A percentile compares a stretch with the other conserved stretches of the same genome.
Evolutionary conservation across 192 early-diverging fungal genomes (phyloP).

Genomic region (Mortierella hygrophila): DNA sequence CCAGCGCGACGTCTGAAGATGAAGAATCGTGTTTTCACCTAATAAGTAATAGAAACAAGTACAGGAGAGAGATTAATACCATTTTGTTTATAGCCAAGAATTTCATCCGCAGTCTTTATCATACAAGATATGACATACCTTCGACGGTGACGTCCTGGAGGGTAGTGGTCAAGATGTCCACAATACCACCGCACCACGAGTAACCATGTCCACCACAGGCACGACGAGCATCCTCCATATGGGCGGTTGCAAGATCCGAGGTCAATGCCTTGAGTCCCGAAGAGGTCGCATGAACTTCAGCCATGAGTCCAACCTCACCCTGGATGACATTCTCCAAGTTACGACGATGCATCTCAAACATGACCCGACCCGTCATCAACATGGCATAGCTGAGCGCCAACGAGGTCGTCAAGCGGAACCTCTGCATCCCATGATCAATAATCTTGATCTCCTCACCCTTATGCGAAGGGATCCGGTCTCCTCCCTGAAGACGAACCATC

Average conservation of each 20-base stretch:
- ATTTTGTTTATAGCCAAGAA: background rate
- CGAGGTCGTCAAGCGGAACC: conserved; percentile 83
- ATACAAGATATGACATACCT: conserved; percentile 2
- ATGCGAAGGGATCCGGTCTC: conserved; percentile 56
- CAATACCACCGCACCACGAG: conserved; percentile 33
- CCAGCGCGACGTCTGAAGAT: conserved; percentile 84
- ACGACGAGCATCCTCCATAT: conserved; percentile 40
- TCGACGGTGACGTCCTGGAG: conserved; percentile 45
- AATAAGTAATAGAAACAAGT: background rate
- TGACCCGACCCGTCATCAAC: conserved; percentile 83
- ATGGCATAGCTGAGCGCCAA: conserved; percentile 87
- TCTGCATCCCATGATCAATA: conserved; percentile 88
- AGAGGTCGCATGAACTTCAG: conserved; percentile 84
- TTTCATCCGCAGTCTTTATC: background rate
- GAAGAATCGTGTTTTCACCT: conserved; percentile 87
- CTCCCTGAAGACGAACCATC: conserved; percentile 80
- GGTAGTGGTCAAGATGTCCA: conserved; percentile 39
- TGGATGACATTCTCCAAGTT: conserved; percentile 73
- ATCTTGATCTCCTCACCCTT: conserved; percentile 79
- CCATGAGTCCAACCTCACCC: conserved; percentile 57
- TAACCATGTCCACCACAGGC: conserved; percentile 55
- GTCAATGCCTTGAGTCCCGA: conserved; percentile 89
- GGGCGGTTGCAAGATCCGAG: conserved; percentile 58
- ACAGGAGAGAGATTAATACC: background rate
- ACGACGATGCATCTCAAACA: conserved; percentile 72